Conservation (phyloP, 2,329 filamentous ascomycete genomes). For the Curvularia spicifera region DNA sequence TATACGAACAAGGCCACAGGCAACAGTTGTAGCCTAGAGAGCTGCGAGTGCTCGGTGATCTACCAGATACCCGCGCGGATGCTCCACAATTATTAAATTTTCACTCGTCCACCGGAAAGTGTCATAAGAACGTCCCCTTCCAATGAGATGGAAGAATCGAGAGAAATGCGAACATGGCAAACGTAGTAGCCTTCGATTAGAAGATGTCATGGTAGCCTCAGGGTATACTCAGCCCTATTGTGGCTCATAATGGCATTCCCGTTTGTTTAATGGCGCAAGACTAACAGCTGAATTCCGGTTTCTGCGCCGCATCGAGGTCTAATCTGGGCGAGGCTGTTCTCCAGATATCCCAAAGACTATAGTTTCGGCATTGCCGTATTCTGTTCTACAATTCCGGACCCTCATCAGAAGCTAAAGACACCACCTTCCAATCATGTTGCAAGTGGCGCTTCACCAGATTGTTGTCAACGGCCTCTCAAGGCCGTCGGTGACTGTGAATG, state of each 20-base stretch:
- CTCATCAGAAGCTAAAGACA: neutral
- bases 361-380: neutral
- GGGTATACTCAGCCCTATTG: neutral
- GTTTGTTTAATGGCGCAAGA: neutral
- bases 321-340: neutral
- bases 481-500: neutral
- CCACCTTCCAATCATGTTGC: neutral
- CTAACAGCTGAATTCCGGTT: neutral
- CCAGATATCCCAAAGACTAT: neutral
- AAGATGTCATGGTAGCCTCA: neutral
- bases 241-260: neutral
- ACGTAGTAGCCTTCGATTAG: neutral
- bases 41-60: no score
- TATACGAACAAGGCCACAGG: neutral
- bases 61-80: no score
- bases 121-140: neutral
- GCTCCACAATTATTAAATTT: neutral
- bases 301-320: neutral
- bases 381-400: neutral
- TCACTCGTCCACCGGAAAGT: neutral
- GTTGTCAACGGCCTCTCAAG: neutral
- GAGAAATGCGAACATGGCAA: neutral
- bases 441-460: neutral
- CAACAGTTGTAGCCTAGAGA: neutral
- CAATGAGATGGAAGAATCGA: neutral